Percentiles rank a stretch among this genome's conserved stretches.
Conservation (phyloP, 2,329 filamentous ascomycete species). For the Diplocarpon mali region DNA sequence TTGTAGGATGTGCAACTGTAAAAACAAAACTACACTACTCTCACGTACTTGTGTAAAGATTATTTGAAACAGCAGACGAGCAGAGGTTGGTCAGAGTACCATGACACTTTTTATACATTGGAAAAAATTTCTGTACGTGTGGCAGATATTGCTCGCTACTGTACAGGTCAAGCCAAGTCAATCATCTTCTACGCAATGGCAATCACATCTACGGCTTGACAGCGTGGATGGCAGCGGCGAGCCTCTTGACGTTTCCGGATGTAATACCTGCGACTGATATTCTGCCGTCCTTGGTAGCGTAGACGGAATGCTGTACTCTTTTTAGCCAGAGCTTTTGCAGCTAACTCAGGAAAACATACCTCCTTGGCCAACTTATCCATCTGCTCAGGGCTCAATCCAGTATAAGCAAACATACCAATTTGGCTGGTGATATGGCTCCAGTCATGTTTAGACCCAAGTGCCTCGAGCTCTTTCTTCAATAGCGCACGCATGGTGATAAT, state of each 20-base stretch:
- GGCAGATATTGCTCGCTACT: neutral
- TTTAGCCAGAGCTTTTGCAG: conserved; percentile 6
- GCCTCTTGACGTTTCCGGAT: conserved; percentile 63
- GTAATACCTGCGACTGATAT: conserved; percentile 84
- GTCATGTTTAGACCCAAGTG: conserved; percentile 89
- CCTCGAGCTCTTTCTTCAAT: conserved; percentile 89
- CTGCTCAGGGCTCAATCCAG: conserved; percentile 78
- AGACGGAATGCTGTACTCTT: conserved; percentile 65
- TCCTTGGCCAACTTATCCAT: conserved; percentile 89
- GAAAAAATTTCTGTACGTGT: conserved; percentile 7
- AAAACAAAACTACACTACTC: no score
- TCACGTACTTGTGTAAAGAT: no score
- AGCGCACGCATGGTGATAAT: conserved; percentile 97
- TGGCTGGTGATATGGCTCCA: conserved; percentile 98
- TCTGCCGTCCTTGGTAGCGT: conserved; percentile 86
- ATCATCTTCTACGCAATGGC: neutral
- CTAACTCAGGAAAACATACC: conserved; percentile 34
- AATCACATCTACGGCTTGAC: conserved; percentile 41
- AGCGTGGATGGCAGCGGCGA: conserved; percentile 77
- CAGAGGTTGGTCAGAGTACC: no score
- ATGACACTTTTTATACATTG: conserved; percentile 10
- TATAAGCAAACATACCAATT: conserved; percentile 99
- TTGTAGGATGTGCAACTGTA: no score
- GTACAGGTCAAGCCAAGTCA: neutral
- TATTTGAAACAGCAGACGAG: no score